Conservation (phyloP, 352 stramenopile genomes). For the Pythium volutum region DNA sequence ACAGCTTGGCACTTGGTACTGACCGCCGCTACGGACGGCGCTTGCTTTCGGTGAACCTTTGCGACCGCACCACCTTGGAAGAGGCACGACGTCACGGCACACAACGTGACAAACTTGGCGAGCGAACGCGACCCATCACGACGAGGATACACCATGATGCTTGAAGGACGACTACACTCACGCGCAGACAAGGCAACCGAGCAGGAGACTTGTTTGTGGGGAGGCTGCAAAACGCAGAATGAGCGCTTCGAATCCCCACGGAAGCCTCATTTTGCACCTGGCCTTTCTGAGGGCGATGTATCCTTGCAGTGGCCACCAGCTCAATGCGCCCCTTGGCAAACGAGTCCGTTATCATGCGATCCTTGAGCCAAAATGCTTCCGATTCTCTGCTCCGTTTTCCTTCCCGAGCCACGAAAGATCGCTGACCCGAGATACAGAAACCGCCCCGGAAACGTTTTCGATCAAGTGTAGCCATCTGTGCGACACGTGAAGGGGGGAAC, state of each 20-base stretch:
- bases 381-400: neutral
- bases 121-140: constrained; percentile 14
- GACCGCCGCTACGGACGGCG: neutral
- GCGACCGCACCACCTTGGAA: constrained; percentile 3
- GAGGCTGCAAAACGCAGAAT: constrained; percentile 20
- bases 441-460: neutral
- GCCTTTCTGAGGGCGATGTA: neutral
- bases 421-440: neutral
- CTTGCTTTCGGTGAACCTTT: neutral
- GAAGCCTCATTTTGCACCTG: neutral
- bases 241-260: neutral
- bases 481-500: neutral
- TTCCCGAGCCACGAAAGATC: neutral
- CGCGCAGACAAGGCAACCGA: constrained; percentile 3
- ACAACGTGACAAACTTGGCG: constrained; percentile 17
- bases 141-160: constrained; percentile 24
- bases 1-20: neutral
- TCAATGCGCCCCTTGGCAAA: constrained; percentile 2
- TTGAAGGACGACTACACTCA: neutral
- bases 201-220: constrained; percentile 6
- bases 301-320: too few relatives aligned
- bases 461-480: constrained; percentile 1
- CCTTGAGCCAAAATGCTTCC: neutral
- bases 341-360: constrained; percentile 3
- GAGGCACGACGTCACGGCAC: constrained; percentile 13